phyloP scores from a whole-genome alignment of 345 rosid species.

The Sisymbrium altissimum region DNA sequence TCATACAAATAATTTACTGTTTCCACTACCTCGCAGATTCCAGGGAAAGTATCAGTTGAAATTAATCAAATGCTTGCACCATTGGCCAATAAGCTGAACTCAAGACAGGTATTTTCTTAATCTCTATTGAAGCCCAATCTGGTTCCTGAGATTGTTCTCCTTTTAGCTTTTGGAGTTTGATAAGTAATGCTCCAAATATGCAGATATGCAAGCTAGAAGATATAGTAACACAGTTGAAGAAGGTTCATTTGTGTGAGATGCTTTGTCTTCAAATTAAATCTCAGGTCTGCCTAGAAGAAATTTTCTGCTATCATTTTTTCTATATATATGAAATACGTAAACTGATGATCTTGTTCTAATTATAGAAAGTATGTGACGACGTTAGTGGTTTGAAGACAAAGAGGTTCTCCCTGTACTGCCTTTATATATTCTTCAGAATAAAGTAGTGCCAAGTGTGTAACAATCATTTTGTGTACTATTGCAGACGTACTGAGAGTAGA shows the following conservation, averaged over 20 bases:
- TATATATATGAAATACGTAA: slow-evolving; percentile 10
- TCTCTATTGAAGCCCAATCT: slow-evolving; percentile 17
- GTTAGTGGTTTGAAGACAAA: slow-evolving; percentile 35
- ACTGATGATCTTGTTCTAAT: slow-evolving; percentile 30
- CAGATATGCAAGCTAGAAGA: slow-evolving; percentile 66
- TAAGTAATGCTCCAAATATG: slow-evolving; percentile 28
- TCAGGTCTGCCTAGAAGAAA: slow-evolving; percentile 51
- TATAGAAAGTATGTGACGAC: slow-evolving; percentile 43
- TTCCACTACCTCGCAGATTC: slow-evolving; percentile 53
- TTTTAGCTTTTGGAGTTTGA: slow-evolving; percentile 8
- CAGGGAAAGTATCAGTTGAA: slow-evolving; percentile 47
- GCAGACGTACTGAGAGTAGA: slow-evolving; percentile 62
- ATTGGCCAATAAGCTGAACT: slow-evolving; percentile 44
- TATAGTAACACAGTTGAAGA: slow-evolving; percentile 49
- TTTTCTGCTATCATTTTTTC: background rate
- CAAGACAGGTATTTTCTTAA: slow-evolving; percentile 44
- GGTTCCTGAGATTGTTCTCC: slow-evolving; percentile 6
- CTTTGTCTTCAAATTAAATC: slow-evolving; percentile 59
- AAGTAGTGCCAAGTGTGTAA: slow-evolving; percentile 13
- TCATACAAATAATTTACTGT: slow-evolving; percentile 4
- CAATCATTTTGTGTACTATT: slow-evolving; percentile 29
- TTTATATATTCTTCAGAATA: background rate
- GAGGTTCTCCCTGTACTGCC: slow-evolving; percentile 44
- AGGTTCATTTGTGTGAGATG: slow-evolving; percentile 46
- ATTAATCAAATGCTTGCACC: slow-evolving; percentile 50